Evolutionary conservation across 2,329 filamentous ascomycete genomes (phyloP).

Genomic region (Ramularia collo-cygni): DNA sequence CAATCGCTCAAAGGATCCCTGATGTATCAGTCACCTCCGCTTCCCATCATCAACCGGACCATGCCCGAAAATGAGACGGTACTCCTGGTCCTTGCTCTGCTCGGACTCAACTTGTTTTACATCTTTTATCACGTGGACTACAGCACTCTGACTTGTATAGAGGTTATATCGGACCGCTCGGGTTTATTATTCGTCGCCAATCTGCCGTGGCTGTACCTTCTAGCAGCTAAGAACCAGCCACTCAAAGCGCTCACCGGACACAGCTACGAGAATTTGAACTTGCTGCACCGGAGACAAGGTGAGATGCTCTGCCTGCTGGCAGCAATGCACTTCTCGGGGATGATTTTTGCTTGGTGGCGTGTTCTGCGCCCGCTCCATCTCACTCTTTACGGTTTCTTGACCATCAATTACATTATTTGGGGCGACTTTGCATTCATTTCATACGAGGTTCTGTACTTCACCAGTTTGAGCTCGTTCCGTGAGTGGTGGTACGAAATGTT

Average conservation of each 20-base stretch:
- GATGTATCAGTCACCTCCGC: conserved; percentile 51
- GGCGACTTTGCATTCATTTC: conserved; percentile 50
- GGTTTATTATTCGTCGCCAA: conserved; percentile 49
- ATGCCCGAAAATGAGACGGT: conserved; percentile 53
- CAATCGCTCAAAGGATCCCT: conserved; percentile 27
- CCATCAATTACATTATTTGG: conserved; percentile 45
- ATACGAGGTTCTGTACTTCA: conserved; percentile 57
- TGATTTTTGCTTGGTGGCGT: conserved; percentile 50
- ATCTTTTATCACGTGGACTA: conserved; percentile 48
- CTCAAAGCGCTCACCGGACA: conserved; percentile 54
- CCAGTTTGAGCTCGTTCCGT: conserved; percentile 54
- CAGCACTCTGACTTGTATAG: conserved; percentile 23
- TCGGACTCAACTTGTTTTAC: conserved; percentile 53
- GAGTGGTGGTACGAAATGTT: conserved; percentile 58
- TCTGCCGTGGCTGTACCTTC: conserved; percentile 52
- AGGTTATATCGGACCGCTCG: conserved; percentile 51
- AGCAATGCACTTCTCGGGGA: conserved; percentile 48
- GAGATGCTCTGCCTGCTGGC: conserved; percentile 57
- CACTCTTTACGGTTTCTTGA: conserved; percentile 45
- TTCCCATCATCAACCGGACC: conserved; percentile 51
- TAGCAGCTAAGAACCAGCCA: conserved; percentile 62
- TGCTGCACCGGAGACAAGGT: conserved; percentile 58
- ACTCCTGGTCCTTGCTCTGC: conserved; percentile 45
- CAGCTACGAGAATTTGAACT: conserved; percentile 60
- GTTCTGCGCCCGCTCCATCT: conserved; percentile 36